Evolutionary conservation across 78 protist species (phyloP), one percentile per base, ranked within the genome.

Genomic region (Dictyostelium firmibasis): DNA sequence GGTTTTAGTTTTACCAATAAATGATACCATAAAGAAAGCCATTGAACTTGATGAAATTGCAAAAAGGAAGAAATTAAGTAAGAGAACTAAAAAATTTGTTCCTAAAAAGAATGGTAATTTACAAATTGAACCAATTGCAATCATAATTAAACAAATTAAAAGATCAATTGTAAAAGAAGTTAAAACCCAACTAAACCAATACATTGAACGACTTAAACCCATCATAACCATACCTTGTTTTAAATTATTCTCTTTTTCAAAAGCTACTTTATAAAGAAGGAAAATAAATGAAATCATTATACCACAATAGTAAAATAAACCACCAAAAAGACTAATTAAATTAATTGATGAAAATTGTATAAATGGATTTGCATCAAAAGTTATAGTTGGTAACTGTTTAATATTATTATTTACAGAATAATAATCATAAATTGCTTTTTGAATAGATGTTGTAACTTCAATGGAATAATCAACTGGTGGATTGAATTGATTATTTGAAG

Each of bases 201-300:
- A 94, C 60, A 77, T 85, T 16, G 85, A 27, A 5, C 82, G 93
- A 31, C 47, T 47, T 4, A 94, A 78, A 70, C 96, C 96, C 93
- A 94, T 94, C 91, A 94, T 84, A 16, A 64, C 36, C 96, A 94
- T 94, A 62, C 91, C 89, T 20, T 57, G 77, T 35, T 85, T 83
- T 27, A 94, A 62, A 8, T 86, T 78, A 6, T 83, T 43, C 70
- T 94, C 93, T 31, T 93, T 92, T 44, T 92, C 96, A 64, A 36
- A 84, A 3, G 91, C 31, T 11, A 92, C 53, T 33, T 92, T 84
- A 79, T 85, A 85, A 27, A 92, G 14, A 6, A 92, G 33, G 36
- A 83, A 84, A 41, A 92, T 78, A 43, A 92, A 84, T 13, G 91
- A 43, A 78, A 92, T 85, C 96, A 92, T 92, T 27, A 89, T 23